These are phyloP conservation scores for Lenwebbia sp. DNA, from an alignment of 345 rosid species.

Conservation along the genomic window DNA sequence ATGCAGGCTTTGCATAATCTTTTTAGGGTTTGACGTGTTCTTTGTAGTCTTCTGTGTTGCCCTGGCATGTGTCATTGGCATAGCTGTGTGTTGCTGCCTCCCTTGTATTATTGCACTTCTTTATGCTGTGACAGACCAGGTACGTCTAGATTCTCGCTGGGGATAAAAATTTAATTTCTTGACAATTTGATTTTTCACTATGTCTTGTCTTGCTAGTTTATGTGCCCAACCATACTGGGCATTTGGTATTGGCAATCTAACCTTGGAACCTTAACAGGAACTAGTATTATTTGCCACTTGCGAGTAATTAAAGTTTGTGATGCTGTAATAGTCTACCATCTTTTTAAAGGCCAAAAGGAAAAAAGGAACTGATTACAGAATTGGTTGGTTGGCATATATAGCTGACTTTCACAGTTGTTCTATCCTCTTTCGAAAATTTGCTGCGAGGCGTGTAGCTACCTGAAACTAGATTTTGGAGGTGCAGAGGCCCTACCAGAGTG, in stretches of 20 bases:
- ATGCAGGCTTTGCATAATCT: conserved; percentile 87
- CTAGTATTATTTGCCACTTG: background rate
- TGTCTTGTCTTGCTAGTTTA: background rate
- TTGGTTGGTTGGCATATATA: background rate
- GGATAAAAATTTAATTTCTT: background rate
- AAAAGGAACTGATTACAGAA: background rate
- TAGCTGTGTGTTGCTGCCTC: conserved; percentile 98
- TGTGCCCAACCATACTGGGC: background rate
- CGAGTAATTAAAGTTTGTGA: background rate
- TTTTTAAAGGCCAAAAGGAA: background rate
- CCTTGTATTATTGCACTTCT: conserved; percentile 94
- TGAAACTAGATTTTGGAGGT: background rate
- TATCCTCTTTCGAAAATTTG: background rate
- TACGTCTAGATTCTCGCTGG: conserved; percentile 12
- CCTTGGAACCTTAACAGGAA: background rate
- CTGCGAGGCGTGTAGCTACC: background rate
- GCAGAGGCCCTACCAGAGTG: background rate
- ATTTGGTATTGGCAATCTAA: background rate
- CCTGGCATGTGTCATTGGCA: conserved; percentile 84
- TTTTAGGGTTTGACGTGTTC: conserved; percentile 94
- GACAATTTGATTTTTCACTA: background rate
- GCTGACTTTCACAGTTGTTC: background rate
- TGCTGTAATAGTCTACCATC: background rate
- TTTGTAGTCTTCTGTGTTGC: conserved; percentile 95
- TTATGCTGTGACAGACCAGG: conserved; percentile 97